A percentile compares a stretch with the other conserved stretches of the same genome.
Conservation (phyloP, 305 asterid genomes). For the Fraxinus platypoda region DNA sequence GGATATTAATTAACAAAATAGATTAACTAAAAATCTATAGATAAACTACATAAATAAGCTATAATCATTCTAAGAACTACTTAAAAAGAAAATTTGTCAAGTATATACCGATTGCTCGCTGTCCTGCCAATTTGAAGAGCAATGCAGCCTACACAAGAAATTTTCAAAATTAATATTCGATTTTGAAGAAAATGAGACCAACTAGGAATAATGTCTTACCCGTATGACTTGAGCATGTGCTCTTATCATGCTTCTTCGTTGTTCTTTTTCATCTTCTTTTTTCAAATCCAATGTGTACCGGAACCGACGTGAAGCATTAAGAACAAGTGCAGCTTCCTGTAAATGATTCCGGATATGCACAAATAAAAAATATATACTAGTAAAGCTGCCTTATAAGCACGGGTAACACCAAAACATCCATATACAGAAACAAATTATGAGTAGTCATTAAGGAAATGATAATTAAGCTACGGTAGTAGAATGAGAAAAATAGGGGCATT, state of each 20-base stretch:
- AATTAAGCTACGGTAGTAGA: background rate
- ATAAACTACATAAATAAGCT: background rate
- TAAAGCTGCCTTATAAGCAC: background rate
- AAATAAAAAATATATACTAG: slow-evolving; percentile 21
- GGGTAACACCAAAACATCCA: background rate
- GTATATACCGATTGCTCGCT: slow-evolving; percentile 70
- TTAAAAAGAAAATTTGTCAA: slow-evolving; percentile 12
- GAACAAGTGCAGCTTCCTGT: slow-evolving; percentile 93
- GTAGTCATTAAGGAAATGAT: background rate
- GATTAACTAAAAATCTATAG: background rate
- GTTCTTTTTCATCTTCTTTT: slow-evolving; percentile 70
- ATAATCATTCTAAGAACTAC: background rate
- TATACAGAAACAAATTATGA: background rate
- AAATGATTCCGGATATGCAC: slow-evolving; percentile 14
- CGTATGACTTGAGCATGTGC: slow-evolving; percentile 97
- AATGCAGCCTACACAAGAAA: slow-evolving; percentile 68
- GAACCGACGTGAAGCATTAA: slow-evolving; percentile 92
- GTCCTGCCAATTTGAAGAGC: slow-evolving; percentile 93
- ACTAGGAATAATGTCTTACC: slow-evolving; percentile 36
- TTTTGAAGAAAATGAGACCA: background rate
- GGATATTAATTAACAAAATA: background rate
- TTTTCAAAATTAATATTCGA: slow-evolving; percentile 20
- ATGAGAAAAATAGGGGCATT: background rate
- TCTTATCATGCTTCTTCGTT: slow-evolving; percentile 68
- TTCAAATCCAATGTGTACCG: slow-evolving; percentile 84